Evolutionary conservation across 2,329 filamentous ascomycete species (phyloP).

Genomic region (Fusarium mangiferae): DNA sequence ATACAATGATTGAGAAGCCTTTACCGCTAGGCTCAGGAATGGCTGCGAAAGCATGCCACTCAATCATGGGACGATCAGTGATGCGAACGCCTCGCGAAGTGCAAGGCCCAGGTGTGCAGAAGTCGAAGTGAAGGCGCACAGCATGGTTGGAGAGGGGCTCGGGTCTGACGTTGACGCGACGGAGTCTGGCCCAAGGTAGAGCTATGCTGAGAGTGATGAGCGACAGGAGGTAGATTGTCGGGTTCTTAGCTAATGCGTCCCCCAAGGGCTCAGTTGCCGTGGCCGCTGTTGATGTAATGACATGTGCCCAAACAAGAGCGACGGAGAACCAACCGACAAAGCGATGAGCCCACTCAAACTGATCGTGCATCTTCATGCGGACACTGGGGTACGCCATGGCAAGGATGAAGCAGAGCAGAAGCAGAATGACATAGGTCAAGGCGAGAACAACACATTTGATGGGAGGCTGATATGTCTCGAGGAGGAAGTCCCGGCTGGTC

Average conservation of each 20-base stretch:
- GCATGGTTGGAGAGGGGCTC: constrained; percentile 75
- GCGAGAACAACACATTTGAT: constrained; percentile 34
- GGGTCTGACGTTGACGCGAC: constrained; percentile 68
- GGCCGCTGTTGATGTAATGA: constrained; percentile 63
- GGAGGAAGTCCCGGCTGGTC: constrained; percentile 11
- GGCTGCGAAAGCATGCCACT: constrained; percentile 77
- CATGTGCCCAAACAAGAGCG: constrained; percentile 68
- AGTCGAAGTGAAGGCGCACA: constrained; percentile 73
- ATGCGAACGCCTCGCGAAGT: constrained; percentile 56
- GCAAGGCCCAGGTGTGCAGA: constrained; percentile 57
- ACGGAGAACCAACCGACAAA: constrained; percentile 73
- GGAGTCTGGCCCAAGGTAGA: constrained; percentile 68
- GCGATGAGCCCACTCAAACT: constrained; percentile 74
- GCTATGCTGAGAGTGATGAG: constrained; percentile 26
- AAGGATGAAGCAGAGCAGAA: constrained; percentile 37
- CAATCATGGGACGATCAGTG: constrained; percentile 67
- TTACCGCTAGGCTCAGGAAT: constrained; percentile 64
- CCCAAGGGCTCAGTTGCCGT: constrained; percentile 6
- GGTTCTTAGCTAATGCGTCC: constrained; percentile 4
- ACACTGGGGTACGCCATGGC: constrained; percentile 41
- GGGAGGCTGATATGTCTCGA: neutral
- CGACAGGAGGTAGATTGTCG: constrained; percentile 13
- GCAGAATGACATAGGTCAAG: constrained; percentile 42
- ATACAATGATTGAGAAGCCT: constrained; percentile 72
- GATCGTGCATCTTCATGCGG: constrained; percentile 61